Base-by-base conservation (phyloP, 2,329 filamentous ascomycete genomes). In the Trichoderma sp. region DNA sequence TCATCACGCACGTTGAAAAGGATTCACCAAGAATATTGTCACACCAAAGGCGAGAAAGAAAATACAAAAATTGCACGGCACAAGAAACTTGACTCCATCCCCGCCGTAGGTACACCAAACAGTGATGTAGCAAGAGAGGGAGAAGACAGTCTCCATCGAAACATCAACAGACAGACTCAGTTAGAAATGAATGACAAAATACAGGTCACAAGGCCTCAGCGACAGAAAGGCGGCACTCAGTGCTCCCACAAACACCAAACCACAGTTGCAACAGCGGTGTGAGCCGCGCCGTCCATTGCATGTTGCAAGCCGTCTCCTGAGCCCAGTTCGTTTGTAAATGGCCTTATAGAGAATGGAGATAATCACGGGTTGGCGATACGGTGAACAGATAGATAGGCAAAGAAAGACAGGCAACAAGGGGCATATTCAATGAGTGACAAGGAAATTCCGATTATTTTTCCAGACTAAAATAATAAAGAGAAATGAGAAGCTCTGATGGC, bases 261-360 rank as follows among this genome's bases (percentile, higher is more conserved):
- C 18, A 55, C 4, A 13, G 16, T 30, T 59, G 54, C 24, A 37
- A 4, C 64, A 32, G 30, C 55, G 51, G 21, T 49, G 64, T 34
- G 55, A 59, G 43, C n/a, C 55, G 43, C 11, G 54, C 55, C 30
- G 54, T 24, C 39, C 21, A 59, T n/a, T 28, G 28, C 55, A 67
- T 59, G 64, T 59, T 51, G 30, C 30, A 58, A 59, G 43, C 67
- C 67, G 60, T 58, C 7, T 14, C 52, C 37, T 58, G 14, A 8
- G 14, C 59, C n/a, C 59, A 21, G 10, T 14, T 58, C 14, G 18
- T 18, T 13, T 18, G 21, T 58, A 13, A 6, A 18, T 13, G 11
- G 16, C 14, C 21, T 32, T 18, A 34, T 21, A 34, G 8, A 8
- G 24, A 28, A 7, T 30, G 26, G 21, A 18, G n/a, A 4, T 28